Base-by-base conservation (phyloP, 805 yeast species). In the Saturnispora halmiae region DNA sequence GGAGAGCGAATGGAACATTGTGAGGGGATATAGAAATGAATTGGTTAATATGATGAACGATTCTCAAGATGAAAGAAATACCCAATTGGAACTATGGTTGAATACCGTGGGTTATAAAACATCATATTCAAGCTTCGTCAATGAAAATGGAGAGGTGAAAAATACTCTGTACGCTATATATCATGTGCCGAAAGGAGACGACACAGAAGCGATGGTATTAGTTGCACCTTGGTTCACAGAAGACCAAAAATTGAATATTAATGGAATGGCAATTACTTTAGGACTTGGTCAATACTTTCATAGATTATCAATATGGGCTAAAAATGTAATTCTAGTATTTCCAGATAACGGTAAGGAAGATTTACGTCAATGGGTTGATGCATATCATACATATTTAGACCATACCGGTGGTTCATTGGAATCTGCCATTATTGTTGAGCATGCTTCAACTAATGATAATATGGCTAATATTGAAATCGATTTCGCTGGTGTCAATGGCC, bases 161-260 rank as follows among this genome's bases (percentile, higher is more conserved):
- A 43, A 46, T 6, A 56, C 58, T 1, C 42, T 84, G 28, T 92
- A 90, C 57, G 94, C 86, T 0, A 74, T 88, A 4, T 70, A 83
- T 61, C 95, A 85, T 55, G 92, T 95, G 1, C 95, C 97, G 7
- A 67, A 95, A 46, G 96, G 96, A 21, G 97, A 90, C 53, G 92
- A 88, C 45, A 87, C 97, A 1, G 98, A 92, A 60, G 85, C 96
- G 1, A 80, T 92, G 75, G 94, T 88, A 1, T 59, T 92, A 34
- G 82, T 79, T 7, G 86, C 92, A 6, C 96, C 97, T 0, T 92
- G 95, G 90, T 59, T 54, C 36, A 84, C 83, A 40, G 61, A 76
- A 5, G 83, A 78, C 36, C 75, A 73, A 2, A 67, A 69, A 39
- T 67, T 63, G 53, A 92, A 92, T 58, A 69, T 76, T 43, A 94